phyloP scores from a whole-genome alignment of 371 early-diverging fungal genomes.

The Haplosporangium sp. region DNA sequence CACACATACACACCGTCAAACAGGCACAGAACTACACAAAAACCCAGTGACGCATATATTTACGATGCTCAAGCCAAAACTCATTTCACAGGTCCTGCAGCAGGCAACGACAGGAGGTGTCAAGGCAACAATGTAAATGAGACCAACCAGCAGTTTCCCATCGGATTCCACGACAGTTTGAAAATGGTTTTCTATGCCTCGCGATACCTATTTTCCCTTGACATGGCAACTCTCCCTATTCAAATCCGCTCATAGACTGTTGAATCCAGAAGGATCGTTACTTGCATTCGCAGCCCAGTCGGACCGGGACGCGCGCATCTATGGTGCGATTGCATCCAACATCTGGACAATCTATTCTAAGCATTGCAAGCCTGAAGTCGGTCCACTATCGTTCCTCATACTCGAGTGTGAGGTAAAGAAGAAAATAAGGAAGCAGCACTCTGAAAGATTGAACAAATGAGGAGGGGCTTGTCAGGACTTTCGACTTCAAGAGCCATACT shows the following conservation, averaged over 20 bases:
- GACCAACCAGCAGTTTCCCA: neutral
- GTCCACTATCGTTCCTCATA: conserved; percentile 65
- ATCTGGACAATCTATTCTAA: conserved; percentile 84
- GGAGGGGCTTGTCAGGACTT: no score
- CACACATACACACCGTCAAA: no score
- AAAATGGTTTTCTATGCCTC: neutral
- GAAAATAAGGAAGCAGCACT: neutral
- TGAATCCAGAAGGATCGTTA: conserved; percentile 78
- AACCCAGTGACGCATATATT: no score
- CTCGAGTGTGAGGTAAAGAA: conserved; percentile 73
- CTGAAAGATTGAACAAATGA: no score
- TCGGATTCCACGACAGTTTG: no score
- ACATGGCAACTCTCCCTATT: neutral
- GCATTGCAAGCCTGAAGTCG: conserved; percentile 57
- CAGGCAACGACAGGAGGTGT: conserved; percentile 75
- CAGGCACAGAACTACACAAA: no score
- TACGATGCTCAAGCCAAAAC: conserved; percentile 75
- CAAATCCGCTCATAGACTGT: conserved; percentile 60
- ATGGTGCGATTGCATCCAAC: conserved; percentile 81
- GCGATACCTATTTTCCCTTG: no score
- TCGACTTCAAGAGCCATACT: neutral
- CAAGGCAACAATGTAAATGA: conserved; percentile 70
- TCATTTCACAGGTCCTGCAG: conserved; percentile 73
- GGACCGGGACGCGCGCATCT: conserved; percentile 71
- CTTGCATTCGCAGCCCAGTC: conserved; percentile 76